Evolutionary conservation across 306 rosid genomes (phyloP), one percentile per base, ranked within the genome.

Genomic region (Acmispon strigosus): DNA sequence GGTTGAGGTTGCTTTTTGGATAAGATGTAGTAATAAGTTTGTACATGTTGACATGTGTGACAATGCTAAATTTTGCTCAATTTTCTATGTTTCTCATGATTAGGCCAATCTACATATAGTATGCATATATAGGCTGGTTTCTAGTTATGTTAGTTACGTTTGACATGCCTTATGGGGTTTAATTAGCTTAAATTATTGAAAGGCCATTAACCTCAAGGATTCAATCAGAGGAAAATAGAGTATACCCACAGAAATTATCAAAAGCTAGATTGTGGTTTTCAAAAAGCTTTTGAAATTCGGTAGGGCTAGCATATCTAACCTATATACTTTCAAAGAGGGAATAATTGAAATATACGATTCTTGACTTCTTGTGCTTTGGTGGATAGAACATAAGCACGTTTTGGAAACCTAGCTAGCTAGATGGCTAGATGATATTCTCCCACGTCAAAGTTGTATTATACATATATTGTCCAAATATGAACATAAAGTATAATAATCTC

Each of bases 1-100:
- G 52, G 19, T 57, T 51, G 60, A 14, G 17, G 37, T 36, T 82
- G 76, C 84, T 86, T 86, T 73, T 81, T 50, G 83, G 56, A 62
- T 62, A 52, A 72, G 36, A 80, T 66, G 7, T 1, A 39, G n/a
- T n/a, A 51, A 45, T 49, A 1, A 60, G 58, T 47, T 59, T 27
- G 17, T 44, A 0, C 1, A 19, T 18, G 24, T 8, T 32, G 3
- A 49, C 4, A 32, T 18, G 20, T 18, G 20, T 45, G 39, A 13
- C 13, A 39, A 22, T 55, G 15, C 36, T 52, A 13, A 43, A 53
- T 27, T 39, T 32, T 32, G 37, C 37, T 32, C 37, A 32, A 32
- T 32, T 32, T 8, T 6, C 37, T 32, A 32, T 32, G 6, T 5
- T 32, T 32, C 8, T 32, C 2, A 32, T 5, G 37, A 32, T 32